These are phyloP conservation scores for Pharus latifolius DNA, from an alignment of 176 grass and related monocot genomes.

Conservation along the genomic window DNA sequence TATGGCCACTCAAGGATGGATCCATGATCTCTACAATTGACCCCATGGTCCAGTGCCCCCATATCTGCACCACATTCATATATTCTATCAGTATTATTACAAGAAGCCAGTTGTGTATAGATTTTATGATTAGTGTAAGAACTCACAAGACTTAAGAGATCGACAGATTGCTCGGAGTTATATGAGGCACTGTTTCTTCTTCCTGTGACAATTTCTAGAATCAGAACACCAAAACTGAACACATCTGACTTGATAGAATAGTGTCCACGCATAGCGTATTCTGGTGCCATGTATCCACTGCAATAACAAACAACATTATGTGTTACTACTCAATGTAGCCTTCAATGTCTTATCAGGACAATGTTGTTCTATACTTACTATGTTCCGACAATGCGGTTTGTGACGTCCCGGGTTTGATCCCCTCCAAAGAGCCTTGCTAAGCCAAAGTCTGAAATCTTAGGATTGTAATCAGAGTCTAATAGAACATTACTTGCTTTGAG, in stretches of 20 bases:
- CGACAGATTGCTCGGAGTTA: background rate
- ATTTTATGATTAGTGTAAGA: too few relatives aligned
- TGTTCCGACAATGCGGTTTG: constrained; percentile 21
- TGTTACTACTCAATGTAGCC: background rate
- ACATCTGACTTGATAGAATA: constrained; percentile 31
- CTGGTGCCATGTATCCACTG: background rate
- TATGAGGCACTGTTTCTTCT: background rate
- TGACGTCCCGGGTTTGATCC: constrained; percentile 13
- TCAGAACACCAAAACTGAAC: constrained; percentile 30
- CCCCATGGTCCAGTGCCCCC: constrained; percentile 11
- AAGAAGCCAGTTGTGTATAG: background rate
- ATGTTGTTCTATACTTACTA: constrained; percentile 16
- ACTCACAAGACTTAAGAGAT: constrained; percentile 12
- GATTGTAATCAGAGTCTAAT: background rate
- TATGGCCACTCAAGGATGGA: background rate
- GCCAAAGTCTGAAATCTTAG: constrained; percentile 47
- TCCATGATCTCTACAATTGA: background rate
- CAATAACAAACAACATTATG: background rate
- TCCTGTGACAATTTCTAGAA: constrained; percentile 34
- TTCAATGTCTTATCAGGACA: too few relatives aligned
- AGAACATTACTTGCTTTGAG: background rate
- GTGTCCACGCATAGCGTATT: constrained; percentile 25
- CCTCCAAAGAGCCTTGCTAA: constrained; percentile 19
- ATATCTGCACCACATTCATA: background rate
- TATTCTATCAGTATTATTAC: too few relatives aligned